A percentile compares a stretch with the other conserved stretches of the same genome.
Evolutionary conservation across 352 stramenopile species (phyloP).

Genomic region (Globisporangium paroecandrum): DNA sequence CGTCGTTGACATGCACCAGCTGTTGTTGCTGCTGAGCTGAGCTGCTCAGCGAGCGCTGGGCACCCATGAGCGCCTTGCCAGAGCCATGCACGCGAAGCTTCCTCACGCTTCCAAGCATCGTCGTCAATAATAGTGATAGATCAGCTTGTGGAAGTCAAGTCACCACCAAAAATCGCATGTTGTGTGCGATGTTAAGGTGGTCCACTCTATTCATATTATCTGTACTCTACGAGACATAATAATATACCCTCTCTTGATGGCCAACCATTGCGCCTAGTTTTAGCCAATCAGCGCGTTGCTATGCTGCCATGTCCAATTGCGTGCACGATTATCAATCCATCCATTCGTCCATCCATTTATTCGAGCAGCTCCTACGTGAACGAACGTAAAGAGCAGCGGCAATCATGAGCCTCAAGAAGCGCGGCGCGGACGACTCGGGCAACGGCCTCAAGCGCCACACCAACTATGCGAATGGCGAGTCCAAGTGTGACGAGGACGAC

Average conservation of each 20-base stretch:
- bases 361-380: background rate
- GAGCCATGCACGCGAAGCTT: background rate
- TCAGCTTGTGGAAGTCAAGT: background rate
- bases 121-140: background rate
- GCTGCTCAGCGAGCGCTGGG: slow-evolving; percentile 1
- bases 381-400: background rate
- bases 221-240: slow-evolving; percentile 24
- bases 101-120: slow-evolving; percentile 10
- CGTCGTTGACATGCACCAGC: background rate
- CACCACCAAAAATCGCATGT: slow-evolving; percentile 16
- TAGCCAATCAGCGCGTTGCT: slow-evolving; percentile 18
- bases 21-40: background rate
- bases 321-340: slow-evolving; percentile 12
- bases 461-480: slow-evolving; percentile 21
- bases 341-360: slow-evolving; percentile 10
- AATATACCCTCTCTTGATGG: slow-evolving; percentile 16
- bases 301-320: slow-evolving; percentile 5
- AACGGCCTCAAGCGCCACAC: slow-evolving; percentile 54
- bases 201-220: slow-evolving; percentile 1
- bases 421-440: slow-evolving; percentile 41
- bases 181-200: slow-evolving; percentile 16
- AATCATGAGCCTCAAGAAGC: slow-evolving; percentile 78
- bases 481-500: slow-evolving; percentile 41
- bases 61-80: background rate
- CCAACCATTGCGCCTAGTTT: slow-evolving; percentile 15